Evolutionary conservation across 78 protist genomes (phyloP).

Genomic region (Dictyostelium capitatum): DNA sequence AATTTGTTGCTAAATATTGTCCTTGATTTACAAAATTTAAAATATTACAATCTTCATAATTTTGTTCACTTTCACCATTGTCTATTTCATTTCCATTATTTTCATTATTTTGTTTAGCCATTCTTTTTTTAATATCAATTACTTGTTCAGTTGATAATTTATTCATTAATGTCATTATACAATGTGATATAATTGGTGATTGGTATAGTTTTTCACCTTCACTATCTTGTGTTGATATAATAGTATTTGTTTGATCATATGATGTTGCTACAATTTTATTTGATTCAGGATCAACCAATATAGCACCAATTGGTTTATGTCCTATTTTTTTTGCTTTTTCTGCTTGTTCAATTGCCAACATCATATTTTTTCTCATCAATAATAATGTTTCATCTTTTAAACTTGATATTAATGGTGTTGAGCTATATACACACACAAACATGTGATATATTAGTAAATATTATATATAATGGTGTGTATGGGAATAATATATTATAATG

Average conservation of each 20-base stretch:
- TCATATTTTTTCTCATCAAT: conserved; percentile 30
- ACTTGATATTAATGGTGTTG: conserved; percentile 59
- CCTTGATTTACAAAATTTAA: conserved; percentile 29
- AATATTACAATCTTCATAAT: background rate
- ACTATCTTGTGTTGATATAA: background rate
- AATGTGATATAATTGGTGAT: conserved; percentile 48
- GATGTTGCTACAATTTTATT: background rate
- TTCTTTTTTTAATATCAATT: background rate
- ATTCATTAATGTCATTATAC: conserved; percentile 44
- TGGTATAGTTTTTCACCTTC: background rate
- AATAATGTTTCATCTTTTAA: conserved; percentile 21
- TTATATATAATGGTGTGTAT: no score
- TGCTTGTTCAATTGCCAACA: conserved; percentile 57
- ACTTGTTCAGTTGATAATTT: conserved; percentile 24
- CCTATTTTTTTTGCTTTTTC: conserved; percentile 43
- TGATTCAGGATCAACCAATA: conserved; percentile 49
- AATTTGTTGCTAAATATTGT: conserved; percentile 34
- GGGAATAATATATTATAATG: no score
- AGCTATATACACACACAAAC: no score
- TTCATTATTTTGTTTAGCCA: background rate
- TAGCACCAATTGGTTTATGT: conserved; percentile 45
- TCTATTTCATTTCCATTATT: background rate
- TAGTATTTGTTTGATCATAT: conserved; percentile 20
- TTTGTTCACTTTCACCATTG: background rate
- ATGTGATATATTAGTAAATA: background rate